A percentile compares a stretch with the other conserved stretches of the same genome.
These are phyloP conservation scores for Hypericum perforatum DNA, from an alignment of 345 rosid genomes.

Conservation along the genomic window DNA sequence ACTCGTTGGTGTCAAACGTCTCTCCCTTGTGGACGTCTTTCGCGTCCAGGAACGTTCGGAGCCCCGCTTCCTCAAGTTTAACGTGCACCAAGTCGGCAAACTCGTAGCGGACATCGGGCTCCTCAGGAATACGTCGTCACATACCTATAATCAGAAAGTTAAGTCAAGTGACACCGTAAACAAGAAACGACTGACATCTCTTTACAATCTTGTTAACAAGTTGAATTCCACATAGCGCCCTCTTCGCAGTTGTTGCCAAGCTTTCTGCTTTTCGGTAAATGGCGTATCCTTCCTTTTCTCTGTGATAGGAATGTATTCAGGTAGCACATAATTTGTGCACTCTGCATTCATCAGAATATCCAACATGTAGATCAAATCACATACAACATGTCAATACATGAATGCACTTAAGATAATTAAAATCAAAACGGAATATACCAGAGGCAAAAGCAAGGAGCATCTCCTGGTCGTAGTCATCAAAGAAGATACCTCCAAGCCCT, in stretches of 20 bases:
- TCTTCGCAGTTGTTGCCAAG: slow-evolving; percentile 93
- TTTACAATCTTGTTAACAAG: slow-evolving; percentile 38
- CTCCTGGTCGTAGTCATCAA: slow-evolving; percentile 89
- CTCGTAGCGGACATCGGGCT: background rate
- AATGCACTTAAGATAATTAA: background rate
- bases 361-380: background rate
- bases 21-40: background rate
- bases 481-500: slow-evolving; percentile 97
- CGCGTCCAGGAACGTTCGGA: slow-evolving; percentile 1
- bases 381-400: background rate
- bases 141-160: too few species aligned
- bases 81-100: background rate
- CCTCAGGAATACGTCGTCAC: slow-evolving; percentile 1
- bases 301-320: slow-evolving; percentile 83
- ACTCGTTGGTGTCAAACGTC: background rate
- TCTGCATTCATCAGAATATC: slow-evolving; percentile 33
- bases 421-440: slow-evolving; percentile 31
- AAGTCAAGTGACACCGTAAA: too few species aligned
- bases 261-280: slow-evolving; percentile 72
- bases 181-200: too few species aligned
- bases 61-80: background rate
- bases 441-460: slow-evolving; percentile 91
- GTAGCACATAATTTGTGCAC: slow-evolving; percentile 83
- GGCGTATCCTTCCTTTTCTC: slow-evolving; percentile 72
- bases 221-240: slow-evolving; percentile 97